These are phyloP conservation scores for Sanghuangporus weigelae DNA, from an alignment of 1,284 basidiomycete species.

Conservation along the genomic window DNA sequence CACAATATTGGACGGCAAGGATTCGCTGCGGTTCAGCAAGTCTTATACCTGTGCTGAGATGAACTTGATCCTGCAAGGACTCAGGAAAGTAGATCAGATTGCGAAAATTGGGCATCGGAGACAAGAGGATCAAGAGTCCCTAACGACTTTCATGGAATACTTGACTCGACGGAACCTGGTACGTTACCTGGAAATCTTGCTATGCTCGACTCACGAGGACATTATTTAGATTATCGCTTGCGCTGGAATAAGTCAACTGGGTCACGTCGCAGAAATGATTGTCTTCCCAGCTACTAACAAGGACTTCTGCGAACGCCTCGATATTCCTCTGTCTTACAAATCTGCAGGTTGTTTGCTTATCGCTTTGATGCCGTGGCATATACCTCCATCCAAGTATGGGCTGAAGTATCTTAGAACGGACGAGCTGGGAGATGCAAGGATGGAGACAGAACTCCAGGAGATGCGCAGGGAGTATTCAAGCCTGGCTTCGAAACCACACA, in stretches of 20 bases:
- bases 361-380: slow-evolving; percentile 42
- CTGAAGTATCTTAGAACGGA: background rate
- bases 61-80: slow-evolving; percentile 40
- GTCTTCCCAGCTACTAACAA: slow-evolving; percentile 36
- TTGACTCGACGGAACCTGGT: slow-evolving; percentile 44
- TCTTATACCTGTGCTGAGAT: slow-evolving; percentile 45
- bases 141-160: slow-evolving; percentile 40
- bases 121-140: slow-evolving; percentile 33
- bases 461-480: background rate
- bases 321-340: slow-evolving; percentile 25
- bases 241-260: slow-evolving; percentile 40
- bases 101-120: slow-evolving; percentile 39
- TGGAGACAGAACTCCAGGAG: slow-evolving; percentile 3
- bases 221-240: slow-evolving; percentile 43
- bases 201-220: slow-evolving; percentile 5
- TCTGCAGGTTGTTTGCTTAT: slow-evolving; percentile 32
- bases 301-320: slow-evolving; percentile 26
- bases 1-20: slow-evolving; percentile 33
- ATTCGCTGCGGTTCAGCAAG: slow-evolving; percentile 40
- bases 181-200: slow-evolving; percentile 16
- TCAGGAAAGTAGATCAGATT: slow-evolving; percentile 45
- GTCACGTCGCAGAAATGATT: slow-evolving; percentile 36
- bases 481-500: slow-evolving; percentile 24
- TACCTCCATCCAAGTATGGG: slow-evolving; percentile 24
- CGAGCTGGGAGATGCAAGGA: background rate